Evolutionary conservation across 2,329 filamentous ascomycete species (phyloP).

Genomic region (Trichophyton rubrum): DNA sequence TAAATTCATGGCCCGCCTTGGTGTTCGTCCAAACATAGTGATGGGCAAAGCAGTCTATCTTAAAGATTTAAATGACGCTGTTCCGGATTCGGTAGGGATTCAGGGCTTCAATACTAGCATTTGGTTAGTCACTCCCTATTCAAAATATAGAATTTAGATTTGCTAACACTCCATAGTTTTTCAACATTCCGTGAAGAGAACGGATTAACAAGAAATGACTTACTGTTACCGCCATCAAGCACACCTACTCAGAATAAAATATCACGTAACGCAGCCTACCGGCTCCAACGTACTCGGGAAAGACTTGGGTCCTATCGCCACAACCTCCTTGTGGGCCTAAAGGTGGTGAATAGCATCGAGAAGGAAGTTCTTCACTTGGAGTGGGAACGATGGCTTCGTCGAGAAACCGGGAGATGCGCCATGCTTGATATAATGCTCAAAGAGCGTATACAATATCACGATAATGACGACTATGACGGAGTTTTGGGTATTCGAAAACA

Average conservation of each 20-base stretch:
- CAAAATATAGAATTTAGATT: not conserved
- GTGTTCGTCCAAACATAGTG: conserved; percentile 61
- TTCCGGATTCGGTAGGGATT: conserved; percentile 28
- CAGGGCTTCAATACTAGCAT: conserved; percentile 20
- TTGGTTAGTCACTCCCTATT: conserved; percentile 17
- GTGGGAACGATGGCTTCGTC: conserved; percentile 83
- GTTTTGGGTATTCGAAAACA: conserved; percentile 19
- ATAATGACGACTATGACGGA: conserved; percentile 15
- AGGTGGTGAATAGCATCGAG: conserved; percentile 81
- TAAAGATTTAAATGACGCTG: conserved; percentile 60
- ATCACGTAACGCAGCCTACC: conserved; percentile 33
- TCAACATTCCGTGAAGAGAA: conserved; percentile 33
- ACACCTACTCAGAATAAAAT: conserved; percentile 18
- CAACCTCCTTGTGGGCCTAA: conserved; percentile 79
- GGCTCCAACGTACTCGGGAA: conserved; percentile 68
- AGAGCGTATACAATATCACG: conserved; percentile 13
- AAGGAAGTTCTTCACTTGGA: conserved; percentile 72
- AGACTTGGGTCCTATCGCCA: conserved; percentile 74
- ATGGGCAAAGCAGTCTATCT: conserved; percentile 83
- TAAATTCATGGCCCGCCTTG: conserved; percentile 69
- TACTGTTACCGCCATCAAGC: conserved; percentile 19
- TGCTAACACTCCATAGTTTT: conserved; percentile 18
- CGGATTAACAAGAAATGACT: conserved; percentile 18
- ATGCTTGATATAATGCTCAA: conserved; percentile 42
- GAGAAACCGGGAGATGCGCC: conserved; percentile 65